Conservation (phyloP, 257 asterid genomes). For the Lycium ferocissimum region DNA sequence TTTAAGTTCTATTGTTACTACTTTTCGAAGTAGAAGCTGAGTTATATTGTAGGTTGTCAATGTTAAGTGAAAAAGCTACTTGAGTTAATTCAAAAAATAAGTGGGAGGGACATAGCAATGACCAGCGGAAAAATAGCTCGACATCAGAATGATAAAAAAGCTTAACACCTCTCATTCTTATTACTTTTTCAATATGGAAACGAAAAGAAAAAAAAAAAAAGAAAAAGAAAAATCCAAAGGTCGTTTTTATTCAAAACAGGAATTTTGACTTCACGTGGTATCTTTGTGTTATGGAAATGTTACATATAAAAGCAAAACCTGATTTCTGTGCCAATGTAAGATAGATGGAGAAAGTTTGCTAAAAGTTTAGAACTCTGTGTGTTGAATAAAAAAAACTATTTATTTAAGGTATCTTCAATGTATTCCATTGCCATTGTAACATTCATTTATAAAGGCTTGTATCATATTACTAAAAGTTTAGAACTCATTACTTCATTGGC, state of each 20-base stretch:
- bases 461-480: background rate
- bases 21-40: background rate
- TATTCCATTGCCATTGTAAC: background rate
- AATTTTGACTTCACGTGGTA: background rate
- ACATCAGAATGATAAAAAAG: no score
- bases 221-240: no score
- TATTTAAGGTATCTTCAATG: background rate
- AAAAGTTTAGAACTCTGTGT: background rate
- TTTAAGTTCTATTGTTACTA: background rate
- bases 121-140: background rate
- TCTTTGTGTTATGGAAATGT: constrained; percentile 18
- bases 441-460: background rate
- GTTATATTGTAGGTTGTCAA: background rate
- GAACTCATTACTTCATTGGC: background rate
- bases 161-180: no score
- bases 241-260: no score
- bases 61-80: constrained; percentile 5
- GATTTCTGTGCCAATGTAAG: constrained; percentile 4
- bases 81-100: background rate
- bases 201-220: no score
- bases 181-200: no score
- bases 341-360: background rate
- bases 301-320: background rate
- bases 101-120: constrained; percentile 10
- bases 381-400: background rate